phyloP scores from a whole-genome alignment of 345 rosid species.

The Eutrema yunnanense region DNA sequence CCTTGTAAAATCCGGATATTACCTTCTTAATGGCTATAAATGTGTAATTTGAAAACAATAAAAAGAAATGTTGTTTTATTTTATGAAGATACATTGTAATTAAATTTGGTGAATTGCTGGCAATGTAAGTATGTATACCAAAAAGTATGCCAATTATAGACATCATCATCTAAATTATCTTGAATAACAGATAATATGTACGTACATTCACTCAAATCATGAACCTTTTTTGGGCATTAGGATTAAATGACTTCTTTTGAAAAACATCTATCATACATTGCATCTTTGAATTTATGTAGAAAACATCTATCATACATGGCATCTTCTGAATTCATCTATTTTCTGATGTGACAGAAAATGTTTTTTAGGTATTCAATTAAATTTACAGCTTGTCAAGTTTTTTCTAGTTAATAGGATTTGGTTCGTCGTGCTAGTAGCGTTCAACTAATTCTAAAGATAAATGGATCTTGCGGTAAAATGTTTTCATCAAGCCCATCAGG shows the following conservation, averaged over 20 bases:
- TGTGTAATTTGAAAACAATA: background rate
- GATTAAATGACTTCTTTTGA: background rate
- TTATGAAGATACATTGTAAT: background rate
- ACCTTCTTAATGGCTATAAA: background rate
- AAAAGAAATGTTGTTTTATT: background rate
- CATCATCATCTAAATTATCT: background rate
- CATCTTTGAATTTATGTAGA: background rate
- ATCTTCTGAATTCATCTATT: background rate
- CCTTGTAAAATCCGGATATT: background rate
- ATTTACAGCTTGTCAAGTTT: background rate
- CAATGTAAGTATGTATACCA: background rate
- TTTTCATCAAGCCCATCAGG: no score
- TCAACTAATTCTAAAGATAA: background rate
- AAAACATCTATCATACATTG: background rate
- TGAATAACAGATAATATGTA: constrained; percentile 4
- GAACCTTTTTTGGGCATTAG: background rate
- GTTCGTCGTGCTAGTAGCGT: background rate
- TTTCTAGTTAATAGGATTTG: background rate
- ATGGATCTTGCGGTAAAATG: no score
- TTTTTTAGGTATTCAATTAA: background rate
- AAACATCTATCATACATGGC: background rate
- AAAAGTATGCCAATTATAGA: background rate
- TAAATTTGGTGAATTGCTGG: background rate
- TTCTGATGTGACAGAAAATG: background rate
- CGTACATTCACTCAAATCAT: background rate